A percentile compares a stretch with the other conserved stretches of the same genome.
phyloP scores from a whole-genome alignment of 2,329 filamentous ascomycete species.

The Hypoxylon sp. region DNA sequence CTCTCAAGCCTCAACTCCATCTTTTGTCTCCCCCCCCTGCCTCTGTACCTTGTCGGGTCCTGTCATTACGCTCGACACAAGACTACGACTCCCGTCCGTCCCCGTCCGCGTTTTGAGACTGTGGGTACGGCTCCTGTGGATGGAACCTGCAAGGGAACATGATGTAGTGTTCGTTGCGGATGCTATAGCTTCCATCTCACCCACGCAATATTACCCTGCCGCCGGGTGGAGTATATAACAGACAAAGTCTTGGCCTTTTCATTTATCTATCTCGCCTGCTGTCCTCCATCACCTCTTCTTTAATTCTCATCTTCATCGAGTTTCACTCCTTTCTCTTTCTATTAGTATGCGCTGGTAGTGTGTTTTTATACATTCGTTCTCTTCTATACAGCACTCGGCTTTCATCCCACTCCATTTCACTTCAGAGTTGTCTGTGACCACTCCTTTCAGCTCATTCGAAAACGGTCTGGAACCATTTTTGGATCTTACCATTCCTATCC shows the following conservation, averaged over 20 bases:
- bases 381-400: conserved; percentile 49
- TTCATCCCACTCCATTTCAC: conserved; percentile 47
- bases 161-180: conserved; percentile 44
- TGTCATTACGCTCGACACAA: conserved; percentile 44
- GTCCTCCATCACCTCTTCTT: conserved; percentile 45
- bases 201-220: conserved; percentile 35
- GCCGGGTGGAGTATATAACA: conserved; percentile 48
- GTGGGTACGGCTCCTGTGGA: conserved; percentile 49
- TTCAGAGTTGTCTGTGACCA: conserved; percentile 53
- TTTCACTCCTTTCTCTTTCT: conserved; percentile 48
- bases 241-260: conserved; percentile 52
- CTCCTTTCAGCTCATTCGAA: conserved; percentile 52
- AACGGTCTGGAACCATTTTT: conserved; percentile 61
- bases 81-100: conserved; percentile 45
- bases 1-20: conserved; percentile 32
- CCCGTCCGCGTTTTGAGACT: conserved; percentile 53
- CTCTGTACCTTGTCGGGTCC: conserved; percentile 37
- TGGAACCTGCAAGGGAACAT: conserved; percentile 40
- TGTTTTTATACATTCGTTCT: conserved; percentile 59
- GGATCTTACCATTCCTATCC: conserved; percentile 43
- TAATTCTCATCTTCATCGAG: conserved; percentile 39
- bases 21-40: conserved; percentile 38
- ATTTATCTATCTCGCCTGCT: conserved; percentile 46
- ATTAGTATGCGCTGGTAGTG: conserved; percentile 58
- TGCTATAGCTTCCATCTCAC: conserved; percentile 35